Evolutionary conservation across 495 filamentous ascomycete genomes (phyloP).

Genomic region (Aspergillus funiculosus): DNA sequence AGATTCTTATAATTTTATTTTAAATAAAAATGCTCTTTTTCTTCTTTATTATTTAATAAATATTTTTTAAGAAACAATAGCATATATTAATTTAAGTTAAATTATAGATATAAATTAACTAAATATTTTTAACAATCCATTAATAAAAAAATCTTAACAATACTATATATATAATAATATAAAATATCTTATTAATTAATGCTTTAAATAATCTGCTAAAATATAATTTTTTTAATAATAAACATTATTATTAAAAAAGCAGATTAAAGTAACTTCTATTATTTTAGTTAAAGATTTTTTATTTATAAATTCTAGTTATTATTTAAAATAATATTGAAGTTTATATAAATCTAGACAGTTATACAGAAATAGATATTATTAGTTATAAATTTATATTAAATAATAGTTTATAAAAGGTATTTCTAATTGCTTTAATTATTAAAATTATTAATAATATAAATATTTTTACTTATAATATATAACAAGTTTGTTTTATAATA

Average conservation of each 20-base stretch:
- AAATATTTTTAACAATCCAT: not conserved
- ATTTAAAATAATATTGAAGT: constrained; percentile 1
- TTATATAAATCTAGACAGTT: not conserved
- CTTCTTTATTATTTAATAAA: too few species aligned
- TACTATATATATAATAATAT: too few species aligned
- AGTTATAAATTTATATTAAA: constrained; percentile 8
- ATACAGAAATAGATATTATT: not conserved
- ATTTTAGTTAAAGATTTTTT: not conserved
- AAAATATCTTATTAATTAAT: too few species aligned
- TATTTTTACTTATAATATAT: too few species aligned
- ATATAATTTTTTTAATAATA: constrained; percentile 1
- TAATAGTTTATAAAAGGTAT: too few species aligned
- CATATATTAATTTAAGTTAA: not conserved
- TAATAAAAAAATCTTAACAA: not conserved
- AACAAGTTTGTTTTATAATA: too few species aligned
- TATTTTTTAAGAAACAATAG: too few species aligned
- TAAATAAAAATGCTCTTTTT: too few species aligned
- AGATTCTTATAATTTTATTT: not conserved
- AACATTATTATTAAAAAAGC: not conserved
- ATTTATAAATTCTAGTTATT: not conserved
- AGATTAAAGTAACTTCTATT: not conserved
- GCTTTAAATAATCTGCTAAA: too few species aligned
- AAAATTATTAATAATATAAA: too few species aligned
- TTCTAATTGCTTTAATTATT: too few species aligned
- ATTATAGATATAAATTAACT: not conserved